phyloP scores from a whole-genome alignment of 768 basidiomycete species.

The Lentinula sp. region DNA sequence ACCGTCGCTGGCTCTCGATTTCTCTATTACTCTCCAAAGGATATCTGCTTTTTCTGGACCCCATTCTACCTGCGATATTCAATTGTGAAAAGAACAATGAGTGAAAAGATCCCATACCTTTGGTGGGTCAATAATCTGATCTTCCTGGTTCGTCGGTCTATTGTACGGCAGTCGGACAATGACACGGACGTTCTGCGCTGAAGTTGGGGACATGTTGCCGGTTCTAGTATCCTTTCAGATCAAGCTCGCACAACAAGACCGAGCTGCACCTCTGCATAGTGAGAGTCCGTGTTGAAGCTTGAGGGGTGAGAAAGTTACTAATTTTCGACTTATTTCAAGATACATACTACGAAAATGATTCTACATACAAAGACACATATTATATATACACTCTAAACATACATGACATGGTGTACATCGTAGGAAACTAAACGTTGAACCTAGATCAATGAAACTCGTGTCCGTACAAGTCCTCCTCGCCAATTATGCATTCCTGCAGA shows the following conservation, averaged over 20 bases:
- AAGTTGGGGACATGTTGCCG: constrained; percentile 23
- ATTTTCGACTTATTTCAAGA: background rate
- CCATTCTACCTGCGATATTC: constrained; percentile 68
- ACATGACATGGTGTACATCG: background rate
- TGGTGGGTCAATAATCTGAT: constrained; percentile 46
- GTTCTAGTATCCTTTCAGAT: background rate
- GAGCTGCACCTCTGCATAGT: background rate
- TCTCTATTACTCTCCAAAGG: constrained; percentile 83
- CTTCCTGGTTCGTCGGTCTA: constrained; percentile 60
- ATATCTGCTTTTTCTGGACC: constrained; percentile 77
- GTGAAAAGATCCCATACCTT: constrained; percentile 38
- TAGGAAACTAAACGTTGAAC: background rate
- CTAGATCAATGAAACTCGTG: constrained; percentile 74
- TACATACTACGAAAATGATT: background rate
- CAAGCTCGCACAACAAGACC: background rate
- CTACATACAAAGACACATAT: background rate
- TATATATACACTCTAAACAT: too few species aligned
- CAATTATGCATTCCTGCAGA: constrained; percentile 87
- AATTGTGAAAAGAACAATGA: constrained; percentile 9
- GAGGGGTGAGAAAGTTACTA: background rate
- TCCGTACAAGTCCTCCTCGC: constrained; percentile 79
- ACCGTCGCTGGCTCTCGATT: constrained; percentile 66
- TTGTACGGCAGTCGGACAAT: constrained; percentile 77
- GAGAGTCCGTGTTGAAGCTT: background rate
- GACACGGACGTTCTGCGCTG: constrained; percentile 49